Evolutionary conservation across 768 basidiomycete species (phyloP).

Genomic region (Pleurotus tuoliensis): DNA sequence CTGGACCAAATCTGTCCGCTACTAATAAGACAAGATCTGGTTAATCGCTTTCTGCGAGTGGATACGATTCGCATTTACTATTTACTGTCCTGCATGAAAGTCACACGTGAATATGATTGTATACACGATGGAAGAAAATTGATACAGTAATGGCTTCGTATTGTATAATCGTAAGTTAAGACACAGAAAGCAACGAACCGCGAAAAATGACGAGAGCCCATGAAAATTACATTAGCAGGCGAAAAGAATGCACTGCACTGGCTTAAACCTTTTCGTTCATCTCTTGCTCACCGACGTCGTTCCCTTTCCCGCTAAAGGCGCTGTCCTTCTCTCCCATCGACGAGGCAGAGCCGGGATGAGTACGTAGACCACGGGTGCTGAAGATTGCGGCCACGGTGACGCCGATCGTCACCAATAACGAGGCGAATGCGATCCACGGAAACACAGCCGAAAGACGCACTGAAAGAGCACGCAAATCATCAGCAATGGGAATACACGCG

Average conservation of each 20-base stretch:
- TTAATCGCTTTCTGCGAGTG: no score
- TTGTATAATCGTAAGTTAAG: no score
- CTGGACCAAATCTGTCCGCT: no score
- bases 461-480: neutral
- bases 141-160: no score
- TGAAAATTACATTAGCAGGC: no score
- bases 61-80: no score
- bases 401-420: neutral
- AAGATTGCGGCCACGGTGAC: constrained; percentile 1
- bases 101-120: no score
- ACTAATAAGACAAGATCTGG: no score
- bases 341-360: neutral
- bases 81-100: no score
- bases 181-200: no score
- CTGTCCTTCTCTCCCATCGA: neutral
- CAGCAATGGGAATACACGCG: neutral
- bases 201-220: no score
- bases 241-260: neutral
- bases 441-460: constrained; percentile 2
- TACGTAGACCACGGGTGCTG: neutral
- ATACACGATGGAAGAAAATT: no score
- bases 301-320: neutral
- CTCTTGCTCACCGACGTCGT: neutral
- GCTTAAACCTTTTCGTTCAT: neutral
- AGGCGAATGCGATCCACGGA: constrained; percentile 1